These are phyloP conservation scores for Butyriboletus loyo DNA, from an alignment of 768 basidiomycete genomes.

Conservation along the genomic window DNA sequence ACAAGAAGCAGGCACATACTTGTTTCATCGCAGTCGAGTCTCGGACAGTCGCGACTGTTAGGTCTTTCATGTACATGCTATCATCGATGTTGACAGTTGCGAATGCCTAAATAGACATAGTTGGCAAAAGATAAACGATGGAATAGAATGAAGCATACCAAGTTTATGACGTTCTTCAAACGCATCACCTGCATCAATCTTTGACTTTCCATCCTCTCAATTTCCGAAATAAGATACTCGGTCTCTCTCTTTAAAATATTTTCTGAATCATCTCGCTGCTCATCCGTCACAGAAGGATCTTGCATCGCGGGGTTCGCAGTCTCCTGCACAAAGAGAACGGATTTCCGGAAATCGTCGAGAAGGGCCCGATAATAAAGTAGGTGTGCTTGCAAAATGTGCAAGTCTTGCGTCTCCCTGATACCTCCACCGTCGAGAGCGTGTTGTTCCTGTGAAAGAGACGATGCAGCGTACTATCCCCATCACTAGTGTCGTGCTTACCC, in stretches of 20 bases:
- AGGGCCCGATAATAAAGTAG: constrained; percentile 53
- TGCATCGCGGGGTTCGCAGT: constrained; percentile 51
- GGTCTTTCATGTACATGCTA: constrained; percentile 46
- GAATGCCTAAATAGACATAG: constrained; percentile 43
- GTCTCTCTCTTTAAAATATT: constrained; percentile 46
- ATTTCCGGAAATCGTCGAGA: constrained; percentile 51
- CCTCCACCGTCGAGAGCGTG: constrained; percentile 39
- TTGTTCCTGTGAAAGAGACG: constrained; percentile 38
- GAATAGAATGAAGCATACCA: constrained; percentile 19
- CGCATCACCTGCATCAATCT: constrained; percentile 29
- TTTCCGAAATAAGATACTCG: constrained; percentile 45
- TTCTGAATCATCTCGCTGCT: constrained; percentile 21
- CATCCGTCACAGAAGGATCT: constrained; percentile 10
- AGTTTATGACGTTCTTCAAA: constrained; percentile 33
- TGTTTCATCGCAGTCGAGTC: constrained; percentile 43
- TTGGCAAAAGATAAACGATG: background rate
- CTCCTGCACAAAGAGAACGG: constrained; percentile 46
- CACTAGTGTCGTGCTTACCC: constrained; percentile 37
- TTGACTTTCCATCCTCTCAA: constrained; percentile 43
- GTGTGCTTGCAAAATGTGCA: constrained; percentile 57
- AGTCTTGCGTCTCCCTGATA: constrained; percentile 46
- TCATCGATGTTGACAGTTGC: constrained; percentile 58
- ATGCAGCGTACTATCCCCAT: background rate
- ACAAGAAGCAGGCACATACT: constrained; percentile 25
- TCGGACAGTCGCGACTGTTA: constrained; percentile 44